Evolutionary conservation across 108 stramenopile genomes (phyloP).

Genomic region (Cyclotella choctawhatcheeana): DNA sequence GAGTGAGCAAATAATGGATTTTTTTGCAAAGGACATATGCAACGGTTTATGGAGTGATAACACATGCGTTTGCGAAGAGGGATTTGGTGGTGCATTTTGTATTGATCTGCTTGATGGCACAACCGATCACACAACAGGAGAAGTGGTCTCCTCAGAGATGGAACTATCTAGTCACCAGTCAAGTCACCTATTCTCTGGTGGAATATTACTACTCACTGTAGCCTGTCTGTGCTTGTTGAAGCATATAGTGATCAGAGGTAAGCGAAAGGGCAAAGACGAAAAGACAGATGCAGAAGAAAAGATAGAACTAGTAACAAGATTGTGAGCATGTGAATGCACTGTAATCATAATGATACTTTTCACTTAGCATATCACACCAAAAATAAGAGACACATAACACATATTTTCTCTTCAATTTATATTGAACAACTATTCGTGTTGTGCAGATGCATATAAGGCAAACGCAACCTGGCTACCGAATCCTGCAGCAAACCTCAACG

Average conservation of each 20-base stretch:
- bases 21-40: conserved; percentile 58
- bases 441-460: conserved; percentile 82
- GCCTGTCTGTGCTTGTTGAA: neutral
- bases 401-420: too few species aligned
- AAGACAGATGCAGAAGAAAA: neutral
- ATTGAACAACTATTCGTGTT: conserved; percentile 14
- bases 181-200: neutral
- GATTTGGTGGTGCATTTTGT: conserved; percentile 21
- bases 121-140: too few species aligned
- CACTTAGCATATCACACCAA: too few species aligned
- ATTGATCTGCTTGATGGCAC: conserved; percentile 3
- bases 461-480: conserved; percentile 97
- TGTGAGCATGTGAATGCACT: too few species aligned
- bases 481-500: conserved; percentile 95
- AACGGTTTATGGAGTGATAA: too few species aligned
- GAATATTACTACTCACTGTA: neutral
- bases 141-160: too few species aligned
- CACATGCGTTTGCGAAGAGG: conserved; percentile 12
- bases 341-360: too few species aligned
- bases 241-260: neutral
- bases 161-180: neutral
- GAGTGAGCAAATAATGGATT: conserved; percentile 42
- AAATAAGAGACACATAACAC: too few species aligned
- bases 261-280: neutral
- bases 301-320: conserved; percentile 4